These are phyloP conservation scores for Eruca vesicaria DNA, from an alignment of 441 rosid species.

Conservation along the genomic window DNA sequence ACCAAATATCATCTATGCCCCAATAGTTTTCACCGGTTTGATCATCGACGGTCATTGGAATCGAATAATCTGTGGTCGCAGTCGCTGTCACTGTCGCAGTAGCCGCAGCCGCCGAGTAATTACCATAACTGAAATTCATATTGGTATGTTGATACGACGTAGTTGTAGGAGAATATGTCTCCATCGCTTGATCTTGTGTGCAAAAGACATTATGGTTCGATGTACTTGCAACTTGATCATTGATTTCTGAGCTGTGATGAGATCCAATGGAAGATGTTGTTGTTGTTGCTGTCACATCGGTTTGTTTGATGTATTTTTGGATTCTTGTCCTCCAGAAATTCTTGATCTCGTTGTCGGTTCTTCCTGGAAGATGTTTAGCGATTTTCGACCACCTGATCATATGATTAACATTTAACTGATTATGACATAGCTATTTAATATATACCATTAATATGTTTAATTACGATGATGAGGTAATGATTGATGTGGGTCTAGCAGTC, in stretches of 20 bases:
- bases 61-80: slow-evolving; percentile 31
- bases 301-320: slow-evolving; percentile 86
- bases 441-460: not conserved
- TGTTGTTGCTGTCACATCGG: slow-evolving; percentile 36
- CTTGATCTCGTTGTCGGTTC: slow-evolving; percentile 97
- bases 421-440: not conserved
- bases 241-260: slow-evolving; percentile 45
- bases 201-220: slow-evolving; percentile 54
- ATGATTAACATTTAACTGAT: not conserved
- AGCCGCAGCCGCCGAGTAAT: slow-evolving; percentile 10
- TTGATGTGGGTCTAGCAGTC: slow-evolving; percentile 20
- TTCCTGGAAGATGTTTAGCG: slow-evolving; percentile 94
- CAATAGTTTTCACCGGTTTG: slow-evolving; percentile 61
- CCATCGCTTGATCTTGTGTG: slow-evolving; percentile 41
- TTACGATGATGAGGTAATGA: slow-evolving; percentile 10
- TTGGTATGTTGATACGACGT: slow-evolving; percentile 39
- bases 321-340: slow-evolving; percentile 97
- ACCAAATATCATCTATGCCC: slow-evolving; percentile 95
- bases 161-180: slow-evolving; percentile 45
- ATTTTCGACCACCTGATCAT: slow-evolving; percentile 91
- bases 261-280: slow-evolving; percentile 37
- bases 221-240: slow-evolving; percentile 51
- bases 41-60: slow-evolving; percentile 45
- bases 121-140: slow-evolving; percentile 35
- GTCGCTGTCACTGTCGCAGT: not conserved